Base-by-base conservation (phyloP, 1,284 basidiomycete genomes). In the Thelephora terrestris region DNA sequence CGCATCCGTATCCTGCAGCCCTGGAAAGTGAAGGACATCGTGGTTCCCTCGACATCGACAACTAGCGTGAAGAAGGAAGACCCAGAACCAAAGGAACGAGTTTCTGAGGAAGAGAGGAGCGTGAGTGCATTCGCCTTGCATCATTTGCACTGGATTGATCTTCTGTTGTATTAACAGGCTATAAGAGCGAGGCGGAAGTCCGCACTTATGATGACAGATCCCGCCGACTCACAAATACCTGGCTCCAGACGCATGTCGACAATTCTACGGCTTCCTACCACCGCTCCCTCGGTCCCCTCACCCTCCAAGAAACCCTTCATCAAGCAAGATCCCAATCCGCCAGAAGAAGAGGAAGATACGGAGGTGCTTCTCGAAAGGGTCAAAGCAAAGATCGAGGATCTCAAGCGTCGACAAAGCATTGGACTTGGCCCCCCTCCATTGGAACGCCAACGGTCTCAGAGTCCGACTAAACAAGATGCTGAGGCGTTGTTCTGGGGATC, bases 111-210 rank as follows among this genome's bases (percentile, higher is more conserved):
- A 52, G 79, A 81, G 55, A 65, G 71, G 18, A 71, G 71, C 64
- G 75, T 75, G 40, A 32, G 60, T 51, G 1, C 9, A 45, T 44
- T 35, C 16, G 18, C 10, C 27, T 23, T 27, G 14, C 1, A 39
- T n/a, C 21, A 23, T 21, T 24, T 25, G 5, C 39, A 40, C 20
- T 49, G 23, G 37, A 4, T 17, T 52, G 35, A 43, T 20, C 14
- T 32, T 29, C 35, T 40, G 10, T 46, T 18, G 1, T 5, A 47
- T 29, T 9, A 16, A 20, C 52, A 78, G 76, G 78, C 77, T 0
- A 81, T 82, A 44, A 69, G 74, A 51, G 78, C 79, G 47, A 71
- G 79, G 5, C 63, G 79, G 27, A 69, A 73, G 6, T 80, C 78
- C 42, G 78, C 79, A 0, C 58, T 80, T 20, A 66, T 61, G 2